Base-by-base conservation (phyloP, 2,329 filamentous ascomycete genomes). In the Cadophora gregata region DNA sequence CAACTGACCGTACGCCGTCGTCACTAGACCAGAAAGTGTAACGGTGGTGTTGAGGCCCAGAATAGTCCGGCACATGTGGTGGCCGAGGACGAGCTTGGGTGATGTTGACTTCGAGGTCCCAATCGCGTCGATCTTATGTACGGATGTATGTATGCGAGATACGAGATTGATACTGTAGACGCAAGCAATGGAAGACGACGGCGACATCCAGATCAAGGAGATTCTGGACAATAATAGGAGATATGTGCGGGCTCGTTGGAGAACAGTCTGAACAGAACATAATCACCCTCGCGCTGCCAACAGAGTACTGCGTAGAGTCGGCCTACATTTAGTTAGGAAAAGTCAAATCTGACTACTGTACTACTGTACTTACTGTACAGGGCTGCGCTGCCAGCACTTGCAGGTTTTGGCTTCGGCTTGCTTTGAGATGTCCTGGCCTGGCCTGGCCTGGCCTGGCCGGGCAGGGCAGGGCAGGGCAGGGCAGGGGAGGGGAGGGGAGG, bases 11-110 rank as follows among this genome's bases (percentile, higher is more conserved):
- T 58, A 58, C 55, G 29, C 55, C 55, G 31, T 58, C 55, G 31
- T 38, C 31, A 42, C 55, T 56, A 58, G 33, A 21, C 6, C n/a
- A 38, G 16, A 58, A 58, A 27, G 31, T 36, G 31, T 58, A 16
- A 33, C 25, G 55, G n/a, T 58, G 55, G 55, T 58, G 55, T 58
- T 38, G 31, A 38, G 33, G 55, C 21, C 55, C 55, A 58, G 55
- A 58, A 38, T 42, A 58, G 55, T 25, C 31, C 55, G 31, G 55
- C 55, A 58, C 14, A 58, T 58, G 55, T 58, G 8, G n/a, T 38
- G 25, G 19, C 50, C 50, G 55, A 42, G 55, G 21, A n/a, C n/a
- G n/a, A 16, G 31, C 10, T 36, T 38, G 31, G 31, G 42, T 24
- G 31, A 36, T 56, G 19, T 56, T 56, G 55, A 58, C 19, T 58